Evolutionary conservation across 148 eudicot species (phyloP).

Genomic region (Pouteria glomerata): DNA sequence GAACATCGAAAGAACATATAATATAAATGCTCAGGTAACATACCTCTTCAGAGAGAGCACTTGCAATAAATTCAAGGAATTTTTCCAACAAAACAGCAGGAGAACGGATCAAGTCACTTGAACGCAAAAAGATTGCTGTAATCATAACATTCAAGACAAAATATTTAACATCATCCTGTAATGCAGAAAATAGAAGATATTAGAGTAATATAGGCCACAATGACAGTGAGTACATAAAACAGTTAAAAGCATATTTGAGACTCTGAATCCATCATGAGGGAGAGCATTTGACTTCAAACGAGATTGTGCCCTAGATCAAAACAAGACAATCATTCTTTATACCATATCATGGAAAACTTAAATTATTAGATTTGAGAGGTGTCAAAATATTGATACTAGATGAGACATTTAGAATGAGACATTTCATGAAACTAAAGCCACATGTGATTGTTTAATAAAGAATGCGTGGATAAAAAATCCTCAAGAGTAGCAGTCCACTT

Average conservation of each 20-base stretch:
- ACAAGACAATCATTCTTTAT: neutral
- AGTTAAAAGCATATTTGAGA: neutral
- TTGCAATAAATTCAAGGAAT: slow-evolving; percentile 59
- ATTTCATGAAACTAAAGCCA: too few species aligned
- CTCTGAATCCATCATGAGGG: neutral
- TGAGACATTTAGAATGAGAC: neutral
- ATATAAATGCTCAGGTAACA: too few species aligned
- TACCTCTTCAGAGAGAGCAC: slow-evolving; percentile 57
- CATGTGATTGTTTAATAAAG: too few species aligned
- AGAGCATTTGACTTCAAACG: neutral
- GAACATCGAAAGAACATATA: neutral
- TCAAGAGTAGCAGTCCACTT: too few species aligned
- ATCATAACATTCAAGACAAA: slow-evolving; percentile 53
- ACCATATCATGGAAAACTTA: too few species aligned
- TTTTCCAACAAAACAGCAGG: slow-evolving; percentile 45
- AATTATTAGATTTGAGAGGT: neutral
- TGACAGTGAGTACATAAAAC: neutral
- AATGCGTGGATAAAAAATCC: too few species aligned
- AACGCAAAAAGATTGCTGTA: slow-evolving; percentile 55
- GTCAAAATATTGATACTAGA: neutral
- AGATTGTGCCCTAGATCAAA: neutral
- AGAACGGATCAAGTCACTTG: slow-evolving; percentile 40
- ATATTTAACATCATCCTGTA: slow-evolving; percentile 68
- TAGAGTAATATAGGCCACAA: slow-evolving; percentile 5
- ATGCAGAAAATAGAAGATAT: slow-evolving; percentile 18